Base-by-base conservation (phyloP, 352 stramenopile genomes). In the Pythium graminicola region DNA sequence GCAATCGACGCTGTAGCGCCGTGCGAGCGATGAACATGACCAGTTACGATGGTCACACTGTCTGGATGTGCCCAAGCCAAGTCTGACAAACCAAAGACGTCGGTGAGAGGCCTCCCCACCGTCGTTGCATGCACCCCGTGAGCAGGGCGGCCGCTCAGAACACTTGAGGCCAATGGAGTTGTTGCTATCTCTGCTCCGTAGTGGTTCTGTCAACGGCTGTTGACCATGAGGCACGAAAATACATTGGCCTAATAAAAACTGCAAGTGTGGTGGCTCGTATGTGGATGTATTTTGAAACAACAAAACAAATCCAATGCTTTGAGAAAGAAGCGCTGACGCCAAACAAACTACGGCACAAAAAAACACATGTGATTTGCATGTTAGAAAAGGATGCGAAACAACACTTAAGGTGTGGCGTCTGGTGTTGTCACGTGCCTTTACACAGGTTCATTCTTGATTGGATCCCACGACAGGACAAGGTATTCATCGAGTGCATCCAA, bases 381-480 rank as follows among this genome's bases (percentile, higher is more conserved):
- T 14, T 14, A 36, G 9, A 14, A 14, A 36, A 14, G 31, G 14
- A 9, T 14, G 14, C 31, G 31, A 36, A 9, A 36, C 9, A 36
- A 36, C 31, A 36, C 31, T 14, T 14, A 36, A 14, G n/a, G 19
- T 24, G 13, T 32, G 40, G 6, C 22, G 20, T 5, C 5, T 14
- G 6, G 40, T 17, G 6, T 26, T 31, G 11, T 1, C 29, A 43
- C 4, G 22, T 19, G 43, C 9, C 16, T 19, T 52, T 72, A 77
- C 36, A 72, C 62, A 4, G 57, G 50, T 31, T 75, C 67, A 23
- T 71, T 52, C 50, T 76, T 73, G 62, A 81, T 72, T 11, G 70
- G 70, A 49, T 83, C 75, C 74, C 70, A 86, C 22, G 58, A 70
- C 26, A 64, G 72, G 36, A 82, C 64, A 39, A 81, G 56, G 60